phyloP scores from a whole-genome alignment of 2,329 filamentous ascomycete genomes.

The Cryphonectria carpinicola region DNA sequence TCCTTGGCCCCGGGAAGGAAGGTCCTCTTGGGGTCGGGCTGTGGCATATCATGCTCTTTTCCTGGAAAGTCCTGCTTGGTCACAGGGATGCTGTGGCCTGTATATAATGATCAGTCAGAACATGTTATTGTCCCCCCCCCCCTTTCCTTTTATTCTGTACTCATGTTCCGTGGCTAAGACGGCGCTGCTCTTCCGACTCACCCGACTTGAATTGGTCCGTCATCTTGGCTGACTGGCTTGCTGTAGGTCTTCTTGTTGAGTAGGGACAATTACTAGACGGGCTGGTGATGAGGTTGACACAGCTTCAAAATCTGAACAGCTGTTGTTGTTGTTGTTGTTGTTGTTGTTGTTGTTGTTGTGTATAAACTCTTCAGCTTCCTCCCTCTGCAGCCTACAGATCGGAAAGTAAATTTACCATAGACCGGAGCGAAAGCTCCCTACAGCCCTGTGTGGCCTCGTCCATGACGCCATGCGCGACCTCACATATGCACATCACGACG shows the following conservation, averaged over 20 bases:
- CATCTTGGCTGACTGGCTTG: conserved; percentile 30
- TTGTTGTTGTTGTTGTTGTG: neutral
- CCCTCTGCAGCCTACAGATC: neutral
- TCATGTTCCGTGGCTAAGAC: neutral
- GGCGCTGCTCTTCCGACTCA: conserved; percentile 30
- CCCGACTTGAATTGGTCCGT: conserved; percentile 42
- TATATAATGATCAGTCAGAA: neutral
- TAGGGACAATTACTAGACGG: neutral
- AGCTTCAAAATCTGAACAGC: neutral
- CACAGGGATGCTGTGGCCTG: conserved; percentile 46
- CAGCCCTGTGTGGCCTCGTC: neutral
- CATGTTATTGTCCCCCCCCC: neutral
- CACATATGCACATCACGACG: conserved; percentile 19
- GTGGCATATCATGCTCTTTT: conserved; percentile 52
- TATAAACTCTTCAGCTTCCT: neutral
- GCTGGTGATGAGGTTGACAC: neutral
- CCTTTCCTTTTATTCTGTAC: neutral
- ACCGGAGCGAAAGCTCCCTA: conserved; percentile 18
- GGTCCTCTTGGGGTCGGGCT: conserved; percentile 53
- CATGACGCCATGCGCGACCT: conserved; percentile 27
- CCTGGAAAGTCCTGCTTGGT: conserved; percentile 48
- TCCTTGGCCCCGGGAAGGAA: conserved; percentile 46
- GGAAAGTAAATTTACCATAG: neutral
- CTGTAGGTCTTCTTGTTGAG: neutral
- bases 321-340: neutral